A percentile compares a stretch with the other conserved stretches of the same genome.
phyloP scores from a whole-genome alignment of 805 yeast species.

The Citeromyces matritensis region DNA sequence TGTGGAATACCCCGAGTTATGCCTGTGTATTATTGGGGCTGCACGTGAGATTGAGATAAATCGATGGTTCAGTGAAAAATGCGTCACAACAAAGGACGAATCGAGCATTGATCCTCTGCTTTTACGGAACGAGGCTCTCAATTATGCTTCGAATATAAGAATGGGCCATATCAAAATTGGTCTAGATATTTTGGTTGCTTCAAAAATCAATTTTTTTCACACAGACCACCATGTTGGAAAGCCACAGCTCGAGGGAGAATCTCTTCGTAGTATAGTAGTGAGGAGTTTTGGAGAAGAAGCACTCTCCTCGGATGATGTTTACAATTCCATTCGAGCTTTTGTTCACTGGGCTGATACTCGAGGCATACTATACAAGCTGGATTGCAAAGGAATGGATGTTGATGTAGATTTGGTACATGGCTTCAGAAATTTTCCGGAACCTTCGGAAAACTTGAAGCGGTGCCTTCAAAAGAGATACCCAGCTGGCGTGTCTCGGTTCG shows the following conservation, averaged over 20 bases:
- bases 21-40: slow-evolving; percentile 30
- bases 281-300: slow-evolving; percentile 24
- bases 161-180: slow-evolving; percentile 23
- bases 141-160: slow-evolving; percentile 13
- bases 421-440: slow-evolving; percentile 26
- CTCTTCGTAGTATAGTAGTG: slow-evolving; percentile 20
- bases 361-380: slow-evolving; percentile 26
- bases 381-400: slow-evolving; percentile 20
- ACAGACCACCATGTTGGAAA: slow-evolving; percentile 37
- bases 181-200: slow-evolving; percentile 22
- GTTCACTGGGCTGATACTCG: slow-evolving; percentile 40
- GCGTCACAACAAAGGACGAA: slow-evolving; percentile 19
- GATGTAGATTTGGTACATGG: slow-evolving; percentile 12
- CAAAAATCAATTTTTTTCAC: slow-evolving; percentile 36
- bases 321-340: slow-evolving; percentile 31
- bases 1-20: slow-evolving; percentile 20
- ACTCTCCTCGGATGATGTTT: slow-evolving; percentile 22
- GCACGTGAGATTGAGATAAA: slow-evolving; percentile 32
- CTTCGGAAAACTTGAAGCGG: slow-evolving; percentile 20
- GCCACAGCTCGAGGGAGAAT: slow-evolving; percentile 29
- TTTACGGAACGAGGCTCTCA: slow-evolving; percentile 16
- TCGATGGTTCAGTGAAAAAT: slow-evolving; percentile 32
- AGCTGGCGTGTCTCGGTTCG: slow-evolving; percentile 33
- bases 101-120: slow-evolving; percentile 16
- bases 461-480: slow-evolving; percentile 30